These are phyloP conservation scores for Candida ovalis DNA, from an alignment of 805 yeast species.

Conservation along the genomic window DNA sequence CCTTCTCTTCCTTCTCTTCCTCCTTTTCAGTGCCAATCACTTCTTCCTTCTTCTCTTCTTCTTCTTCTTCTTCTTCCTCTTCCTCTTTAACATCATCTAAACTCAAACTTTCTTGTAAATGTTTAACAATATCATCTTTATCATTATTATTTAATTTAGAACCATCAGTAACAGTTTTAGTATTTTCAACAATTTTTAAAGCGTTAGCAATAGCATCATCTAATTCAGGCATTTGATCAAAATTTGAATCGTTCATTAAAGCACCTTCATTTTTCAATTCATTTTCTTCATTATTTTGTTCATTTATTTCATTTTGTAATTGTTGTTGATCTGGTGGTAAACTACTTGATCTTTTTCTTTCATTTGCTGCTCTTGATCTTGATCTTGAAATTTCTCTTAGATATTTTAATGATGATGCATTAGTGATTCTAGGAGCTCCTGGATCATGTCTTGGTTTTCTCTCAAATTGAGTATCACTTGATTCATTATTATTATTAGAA, in stretches of 20 bases:
- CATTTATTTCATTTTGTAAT: too few relatives aligned
- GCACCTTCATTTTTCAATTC: slow-evolving; percentile 58
- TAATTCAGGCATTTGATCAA: slow-evolving; percentile 42
- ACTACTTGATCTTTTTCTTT: slow-evolving; percentile 23
- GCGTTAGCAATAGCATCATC: slow-evolving; percentile 48
- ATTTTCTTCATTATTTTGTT: slow-evolving; percentile 25
- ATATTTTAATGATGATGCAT: slow-evolving; percentile 45
- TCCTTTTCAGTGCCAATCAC: slow-evolving; percentile 8
- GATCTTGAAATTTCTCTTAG: slow-evolving; percentile 65
- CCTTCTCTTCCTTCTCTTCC: slow-evolving; percentile 11
- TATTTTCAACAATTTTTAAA: slow-evolving; percentile 31
- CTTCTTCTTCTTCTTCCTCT: slow-evolving; percentile 19
- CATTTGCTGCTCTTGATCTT: slow-evolving; percentile 47
- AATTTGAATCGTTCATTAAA: slow-evolving; percentile 46
- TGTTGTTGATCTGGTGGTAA: too few relatives aligned
- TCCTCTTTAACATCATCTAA: slow-evolving; percentile 18
- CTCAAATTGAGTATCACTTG: slow-evolving; percentile 25
- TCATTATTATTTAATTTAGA: slow-evolving; percentile 8
- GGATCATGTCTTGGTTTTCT: slow-evolving; percentile 38
- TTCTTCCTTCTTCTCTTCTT: slow-evolving; percentile 14
- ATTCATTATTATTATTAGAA: slow-evolving; percentile 24
- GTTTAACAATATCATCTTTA: slow-evolving; percentile 17
- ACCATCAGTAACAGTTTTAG: slow-evolving; percentile 20
- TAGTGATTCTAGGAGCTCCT: slow-evolving; percentile 26
- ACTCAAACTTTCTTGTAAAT: slow-evolving; percentile 15